Evolutionary conservation across 768 basidiomycete genomes (phyloP).

Genomic region (Phanerodontia chrysosporium): DNA sequence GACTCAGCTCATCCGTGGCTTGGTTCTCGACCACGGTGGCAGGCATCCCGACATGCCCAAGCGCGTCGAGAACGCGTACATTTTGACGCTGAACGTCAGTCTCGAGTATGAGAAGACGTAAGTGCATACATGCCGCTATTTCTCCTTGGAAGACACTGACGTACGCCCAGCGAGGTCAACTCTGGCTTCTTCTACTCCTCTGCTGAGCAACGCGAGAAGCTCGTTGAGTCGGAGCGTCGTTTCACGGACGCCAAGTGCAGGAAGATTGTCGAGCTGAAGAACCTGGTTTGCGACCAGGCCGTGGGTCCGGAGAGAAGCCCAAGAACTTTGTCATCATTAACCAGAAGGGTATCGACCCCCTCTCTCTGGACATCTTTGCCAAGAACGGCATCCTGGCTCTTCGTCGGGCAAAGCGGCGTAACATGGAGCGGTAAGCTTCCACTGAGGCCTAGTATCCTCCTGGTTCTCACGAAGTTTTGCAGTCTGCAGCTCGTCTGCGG

Average conservation of each 20-base stretch:
- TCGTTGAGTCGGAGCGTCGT: slow-evolving; percentile 93
- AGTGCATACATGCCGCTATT: slow-evolving; percentile 29
- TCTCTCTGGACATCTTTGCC: slow-evolving; percentile 91
- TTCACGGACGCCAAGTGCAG: slow-evolving; percentile 92
- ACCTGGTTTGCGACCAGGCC: slow-evolving; percentile 91
- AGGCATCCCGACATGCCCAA: slow-evolving; percentile 99
- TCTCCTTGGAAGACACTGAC: slow-evolving; percentile 8
- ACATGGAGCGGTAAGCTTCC: slow-evolving; percentile 86
- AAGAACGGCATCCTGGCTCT: slow-evolving; percentile 96
- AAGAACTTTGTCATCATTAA: slow-evolving; percentile 95
- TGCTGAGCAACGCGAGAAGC: slow-evolving; percentile 96
- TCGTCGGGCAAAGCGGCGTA: slow-evolving; percentile 92
- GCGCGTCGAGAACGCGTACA: slow-evolving; percentile 92
- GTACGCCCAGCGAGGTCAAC: slow-evolving; percentile 82
- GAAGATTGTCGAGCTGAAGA: slow-evolving; percentile 96
- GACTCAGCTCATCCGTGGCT: slow-evolving; percentile 90
- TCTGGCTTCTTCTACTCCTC: slow-evolving; percentile 99
- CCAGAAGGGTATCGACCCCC: slow-evolving; percentile 98
- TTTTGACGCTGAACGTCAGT: slow-evolving; percentile 94
- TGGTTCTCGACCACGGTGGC: slow-evolving; percentile 96
- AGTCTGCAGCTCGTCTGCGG: slow-evolving; percentile 94
- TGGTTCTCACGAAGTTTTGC: slow-evolving; percentile 5
- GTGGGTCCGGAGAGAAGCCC: slow-evolving; percentile 73
- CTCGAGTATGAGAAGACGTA: slow-evolving; percentile 99
- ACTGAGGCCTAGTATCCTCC: not conserved